Evolutionary conservation across 208 protist species (phyloP).

Genomic region (Leishmania tarentolae): DNA sequence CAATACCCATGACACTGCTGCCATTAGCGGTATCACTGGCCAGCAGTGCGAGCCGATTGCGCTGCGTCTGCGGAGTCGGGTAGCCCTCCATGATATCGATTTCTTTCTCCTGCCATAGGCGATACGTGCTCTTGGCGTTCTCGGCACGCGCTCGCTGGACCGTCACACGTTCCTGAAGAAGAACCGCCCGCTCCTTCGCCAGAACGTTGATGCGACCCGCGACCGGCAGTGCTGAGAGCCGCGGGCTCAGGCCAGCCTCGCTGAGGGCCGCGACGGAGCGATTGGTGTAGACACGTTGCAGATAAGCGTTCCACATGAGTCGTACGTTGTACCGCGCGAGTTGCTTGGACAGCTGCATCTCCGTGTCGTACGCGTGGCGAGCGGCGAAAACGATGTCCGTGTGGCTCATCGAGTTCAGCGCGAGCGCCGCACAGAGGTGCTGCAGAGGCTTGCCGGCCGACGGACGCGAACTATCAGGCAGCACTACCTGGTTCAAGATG

Average conservation of each 20-base stretch:
- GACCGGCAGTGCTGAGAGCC: slow-evolving; percentile 63
- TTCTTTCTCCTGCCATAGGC: slow-evolving; percentile 72
- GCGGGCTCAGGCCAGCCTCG: slow-evolving; percentile 64
- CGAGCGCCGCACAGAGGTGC: slow-evolving; percentile 56
- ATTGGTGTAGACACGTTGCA: slow-evolving; percentile 65
- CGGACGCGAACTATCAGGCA: slow-evolving; percentile 59
- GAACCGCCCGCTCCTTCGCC: slow-evolving; percentile 44
- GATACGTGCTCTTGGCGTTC: slow-evolving; percentile 82
- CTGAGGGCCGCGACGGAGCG: slow-evolving; percentile 64
- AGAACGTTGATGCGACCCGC: slow-evolving; percentile 62
- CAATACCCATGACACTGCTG: background rate
- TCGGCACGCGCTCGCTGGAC: slow-evolving; percentile 64
- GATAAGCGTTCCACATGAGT: slow-evolving; percentile 66
- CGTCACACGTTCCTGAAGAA: slow-evolving; percentile 41
- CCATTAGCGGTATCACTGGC: background rate
- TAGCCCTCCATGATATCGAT: slow-evolving; percentile 67
- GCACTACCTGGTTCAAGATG: slow-evolving; percentile 42
- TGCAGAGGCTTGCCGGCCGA: slow-evolving; percentile 45
- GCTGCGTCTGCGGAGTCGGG: slow-evolving; percentile 30
- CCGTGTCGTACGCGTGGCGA: slow-evolving; percentile 58
- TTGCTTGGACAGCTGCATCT: slow-evolving; percentile 44
- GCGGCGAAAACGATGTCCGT: slow-evolving; percentile 70
- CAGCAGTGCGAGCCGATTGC: slow-evolving; percentile 30
- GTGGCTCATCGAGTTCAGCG: slow-evolving; percentile 55
- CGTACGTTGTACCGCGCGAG: slow-evolving; percentile 59